These are phyloP conservation scores for Neofusicoccum umdonicola DNA, from an alignment of 2,329 filamentous ascomycete species.

Conservation along the genomic window DNA sequence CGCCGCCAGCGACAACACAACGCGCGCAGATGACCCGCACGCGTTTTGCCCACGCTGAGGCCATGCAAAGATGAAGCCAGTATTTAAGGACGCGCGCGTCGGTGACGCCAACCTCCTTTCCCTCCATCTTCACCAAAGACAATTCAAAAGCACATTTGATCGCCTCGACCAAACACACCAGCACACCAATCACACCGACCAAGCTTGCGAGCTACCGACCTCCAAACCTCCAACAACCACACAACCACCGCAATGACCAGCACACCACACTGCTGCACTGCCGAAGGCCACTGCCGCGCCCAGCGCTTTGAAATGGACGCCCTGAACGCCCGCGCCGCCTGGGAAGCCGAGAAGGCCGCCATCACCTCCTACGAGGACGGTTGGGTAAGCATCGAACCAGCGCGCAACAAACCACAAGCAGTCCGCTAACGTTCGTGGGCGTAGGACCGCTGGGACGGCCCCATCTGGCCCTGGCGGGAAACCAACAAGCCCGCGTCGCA, in stretches of 20 bases:
- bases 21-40: conserved; percentile 6
- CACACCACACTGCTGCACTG: conserved; percentile 16
- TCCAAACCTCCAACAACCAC: not conserved
- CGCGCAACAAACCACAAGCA: not conserved
- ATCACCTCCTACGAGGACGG: conserved; percentile 23
- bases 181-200: not conserved
- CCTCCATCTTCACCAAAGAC: not conserved
- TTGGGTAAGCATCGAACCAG: conserved; percentile 15
- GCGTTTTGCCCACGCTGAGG: not conserved
- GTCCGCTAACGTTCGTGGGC: not conserved
- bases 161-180: not conserved
- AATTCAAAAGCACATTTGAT: not conserved
- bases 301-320: conserved; percentile 26
- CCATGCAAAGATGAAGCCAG: not conserved
- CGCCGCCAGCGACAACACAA: not conserved
- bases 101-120: not conserved
- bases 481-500: conserved; percentile 14
- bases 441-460: conserved; percentile 16
- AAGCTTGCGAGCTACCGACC: not conserved
- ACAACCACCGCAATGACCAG: not conserved
- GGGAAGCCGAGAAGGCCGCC: conserved; percentile 23
- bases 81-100: not conserved
- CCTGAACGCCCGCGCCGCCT: conserved; percentile 18
- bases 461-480: conserved; percentile 10
- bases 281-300: conserved; percentile 27